A percentile compares a stretch with the other conserved stretches of the same genome.
phyloP scores from a whole-genome alignment of 2,329 filamentous ascomycete species.

The Gaeumannomyces tritici region DNA sequence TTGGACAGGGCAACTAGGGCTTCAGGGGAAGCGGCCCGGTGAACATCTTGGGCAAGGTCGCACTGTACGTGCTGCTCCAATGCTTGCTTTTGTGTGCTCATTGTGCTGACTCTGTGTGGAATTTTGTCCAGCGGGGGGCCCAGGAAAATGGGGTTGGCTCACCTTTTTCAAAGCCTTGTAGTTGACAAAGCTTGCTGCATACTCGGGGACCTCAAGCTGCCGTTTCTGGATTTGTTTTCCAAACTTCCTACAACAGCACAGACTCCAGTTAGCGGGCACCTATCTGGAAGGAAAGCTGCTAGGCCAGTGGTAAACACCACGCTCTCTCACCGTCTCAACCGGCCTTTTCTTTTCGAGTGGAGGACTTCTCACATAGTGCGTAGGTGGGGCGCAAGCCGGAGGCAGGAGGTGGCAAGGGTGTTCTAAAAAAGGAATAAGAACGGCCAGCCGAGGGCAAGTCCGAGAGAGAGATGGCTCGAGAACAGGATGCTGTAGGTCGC shows the following conservation, averaged over 20 bases:
- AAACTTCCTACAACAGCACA: conserved; percentile 69
- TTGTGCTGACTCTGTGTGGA: background rate
- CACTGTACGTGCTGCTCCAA: background rate
- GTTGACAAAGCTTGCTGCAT: conserved; percentile 97
- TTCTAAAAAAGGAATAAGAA: background rate
- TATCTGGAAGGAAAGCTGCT: background rate
- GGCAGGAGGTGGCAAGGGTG: conserved; percentile 5
- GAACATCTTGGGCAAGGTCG: background rate
- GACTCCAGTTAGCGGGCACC: background rate
- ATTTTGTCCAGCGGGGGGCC: background rate
- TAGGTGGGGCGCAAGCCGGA: conserved; percentile 11
- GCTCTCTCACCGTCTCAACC: background rate
- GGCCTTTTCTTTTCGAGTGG: background rate
- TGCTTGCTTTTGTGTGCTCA: background rate
- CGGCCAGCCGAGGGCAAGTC: background rate
- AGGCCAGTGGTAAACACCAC: background rate
- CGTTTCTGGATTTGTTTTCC: conserved; percentile 99
- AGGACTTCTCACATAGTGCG: conserved; percentile 23
- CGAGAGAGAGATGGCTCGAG: background rate
- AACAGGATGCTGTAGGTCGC: background rate
- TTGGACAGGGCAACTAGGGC: background rate
- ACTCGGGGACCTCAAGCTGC: conserved; percentile 97
- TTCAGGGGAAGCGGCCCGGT: background rate
- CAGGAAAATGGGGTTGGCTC: background rate
- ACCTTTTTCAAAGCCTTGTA: conserved; percentile 98